Conservation (phyloP, 2,329 filamentous ascomycete genomes). For the Aspergillus transmontanensis region DNA sequence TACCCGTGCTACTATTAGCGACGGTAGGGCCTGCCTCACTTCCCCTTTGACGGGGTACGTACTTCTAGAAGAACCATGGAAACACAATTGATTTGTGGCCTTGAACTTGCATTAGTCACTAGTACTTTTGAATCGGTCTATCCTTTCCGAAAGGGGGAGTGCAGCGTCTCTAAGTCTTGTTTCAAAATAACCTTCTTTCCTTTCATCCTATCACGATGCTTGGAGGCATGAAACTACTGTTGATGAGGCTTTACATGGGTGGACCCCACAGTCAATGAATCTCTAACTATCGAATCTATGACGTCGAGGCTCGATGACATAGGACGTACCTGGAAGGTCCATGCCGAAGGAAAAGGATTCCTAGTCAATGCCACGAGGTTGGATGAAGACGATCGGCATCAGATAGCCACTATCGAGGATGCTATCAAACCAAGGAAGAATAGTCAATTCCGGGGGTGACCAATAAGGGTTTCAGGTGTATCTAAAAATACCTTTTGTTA, state of each 20-base stretch:
- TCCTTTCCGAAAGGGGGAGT: neutral
- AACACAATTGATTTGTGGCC: neutral
- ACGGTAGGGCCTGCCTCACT: too few species aligned
- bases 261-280: neutral
- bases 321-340: neutral
- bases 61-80: neutral
- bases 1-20: too few species aligned
- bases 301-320: neutral
- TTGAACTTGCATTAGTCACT: neutral
- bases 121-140: neutral
- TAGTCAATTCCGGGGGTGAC: too few species aligned
- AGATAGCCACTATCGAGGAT: neutral
- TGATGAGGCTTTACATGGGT: too few species aligned
- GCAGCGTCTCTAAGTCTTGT: neutral
- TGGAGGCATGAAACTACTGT: neutral
- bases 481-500: too few species aligned
- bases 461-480: too few species aligned
- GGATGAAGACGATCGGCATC: neutral
- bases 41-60: too few species aligned
- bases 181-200: constrained; percentile 1
- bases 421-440: too few species aligned
- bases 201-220: neutral
- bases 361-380: neutral
- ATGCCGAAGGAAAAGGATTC: neutral
- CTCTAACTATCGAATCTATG: neutral